Percentiles rank a stretch among this genome's conserved stretches.
These are phyloP conservation scores for Diplocarpon mali DNA, from an alignment of 2,329 filamentous ascomycete genomes.

Conservation along the genomic window DNA sequence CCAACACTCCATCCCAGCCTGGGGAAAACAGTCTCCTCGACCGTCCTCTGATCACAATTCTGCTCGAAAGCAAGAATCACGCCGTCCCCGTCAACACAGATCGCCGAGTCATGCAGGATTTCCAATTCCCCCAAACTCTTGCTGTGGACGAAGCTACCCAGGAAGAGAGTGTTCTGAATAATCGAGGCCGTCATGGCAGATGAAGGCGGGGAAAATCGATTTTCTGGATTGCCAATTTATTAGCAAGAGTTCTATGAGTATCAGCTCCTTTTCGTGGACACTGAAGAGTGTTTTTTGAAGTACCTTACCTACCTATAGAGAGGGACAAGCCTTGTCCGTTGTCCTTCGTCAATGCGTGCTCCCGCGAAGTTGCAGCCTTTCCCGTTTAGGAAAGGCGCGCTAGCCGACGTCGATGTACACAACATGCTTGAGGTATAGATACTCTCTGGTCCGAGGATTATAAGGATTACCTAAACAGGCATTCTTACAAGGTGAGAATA, in stretches of 20 bases:
- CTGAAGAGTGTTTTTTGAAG: neutral
- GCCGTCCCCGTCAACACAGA: conserved; percentile 41
- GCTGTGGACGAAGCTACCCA: conserved; percentile 52
- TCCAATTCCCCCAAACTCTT: conserved; percentile 37
- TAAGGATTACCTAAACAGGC: too few relatives aligned
- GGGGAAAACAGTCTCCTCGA: conserved; percentile 25
- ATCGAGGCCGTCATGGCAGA: conserved; percentile 3
- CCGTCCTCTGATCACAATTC: conserved; percentile 24
- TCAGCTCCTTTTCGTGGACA: neutral
- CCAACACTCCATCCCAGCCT: conserved; percentile 26
- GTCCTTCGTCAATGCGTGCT: conserved; percentile 3
- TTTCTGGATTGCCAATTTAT: neutral
- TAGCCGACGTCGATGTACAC: neutral
- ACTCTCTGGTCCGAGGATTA: too few relatives aligned
- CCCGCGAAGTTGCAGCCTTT: neutral
- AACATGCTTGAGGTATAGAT: too few relatives aligned
- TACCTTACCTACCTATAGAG: too few relatives aligned
- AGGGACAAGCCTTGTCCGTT: neutral
- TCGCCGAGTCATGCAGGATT: conserved; percentile 34
- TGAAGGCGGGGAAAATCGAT: neutral
- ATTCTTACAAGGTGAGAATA: too few relatives aligned
- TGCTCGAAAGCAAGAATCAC: conserved; percentile 32
- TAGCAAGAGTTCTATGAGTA: neutral
- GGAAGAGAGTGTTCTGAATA: conserved; percentile 33
- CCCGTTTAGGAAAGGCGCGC: neutral